Evolutionary conservation across 352 stramenopile species (phyloP), one percentile per base, ranked within the genome.

Genomic region (Phytopythium sindhum): DNA sequence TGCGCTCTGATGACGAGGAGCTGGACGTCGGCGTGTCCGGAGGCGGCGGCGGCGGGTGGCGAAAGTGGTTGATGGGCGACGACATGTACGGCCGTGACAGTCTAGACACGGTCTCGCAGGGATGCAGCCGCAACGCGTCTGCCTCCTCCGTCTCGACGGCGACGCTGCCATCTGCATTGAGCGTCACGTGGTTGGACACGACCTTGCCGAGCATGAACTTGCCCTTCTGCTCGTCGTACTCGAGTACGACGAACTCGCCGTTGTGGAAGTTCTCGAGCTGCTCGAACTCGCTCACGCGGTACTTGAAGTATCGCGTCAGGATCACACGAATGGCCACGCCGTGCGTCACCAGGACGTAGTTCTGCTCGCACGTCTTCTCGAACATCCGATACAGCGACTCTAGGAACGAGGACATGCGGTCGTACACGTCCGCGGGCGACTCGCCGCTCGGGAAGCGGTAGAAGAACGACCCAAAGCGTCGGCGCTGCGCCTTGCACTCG

Each of bases 281-380:
- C 63, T 96, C 88, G 63, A 96, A 96, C 60, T 95, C 80, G 57
- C 74, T 78, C 56, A 96, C 89, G 47, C 78, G 86, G 63, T 90
- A 95, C 67, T 93, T 91, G 70, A 96, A 96, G 57, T 93, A 97
- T 6, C 88, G 81, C 61, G 89, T 96, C 51, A 96, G 77, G 45
- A 97, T 91, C 12, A 96, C 80, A 47, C 89, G 86, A 61, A 96
- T 93, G 33, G 89, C 78, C 19, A 97, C 82, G 33, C 89, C 88
- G 60, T 96, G 89, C 1, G 87, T 94, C 57, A 97, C 87, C 1
- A 97, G 65, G 31, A 97, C 77, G 57, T 95, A 91, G 69, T 93
- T 95, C 45, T 88, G 67, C 60, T 96, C 83, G 2, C 70, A 77
- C 17, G 74, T 81, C 47, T 90, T 90, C 51, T 90, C 75, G 61